Evolutionary conservation across 371 early-diverging fungal species (phyloP).

Genomic region (Blakeslea trispora): DNA sequence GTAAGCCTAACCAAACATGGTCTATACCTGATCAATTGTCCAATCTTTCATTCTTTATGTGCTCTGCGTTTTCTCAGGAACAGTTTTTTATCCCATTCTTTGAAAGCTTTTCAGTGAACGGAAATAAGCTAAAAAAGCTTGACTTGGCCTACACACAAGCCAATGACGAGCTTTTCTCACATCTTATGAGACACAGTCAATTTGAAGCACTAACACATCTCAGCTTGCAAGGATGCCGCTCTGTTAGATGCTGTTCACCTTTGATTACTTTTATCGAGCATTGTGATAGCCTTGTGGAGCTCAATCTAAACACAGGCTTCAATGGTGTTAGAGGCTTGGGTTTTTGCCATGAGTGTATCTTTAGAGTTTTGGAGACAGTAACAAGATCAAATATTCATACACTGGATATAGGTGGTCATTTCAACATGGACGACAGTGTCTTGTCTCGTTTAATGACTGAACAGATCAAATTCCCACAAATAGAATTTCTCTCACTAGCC

Average conservation of each 20-base stretch:
- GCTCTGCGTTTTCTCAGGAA: conserved; percentile 35
- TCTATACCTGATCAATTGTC: conserved; percentile 25
- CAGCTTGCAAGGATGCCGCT: conserved; percentile 36
- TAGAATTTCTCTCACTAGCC: conserved; percentile 12
- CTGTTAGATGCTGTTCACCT: conserved; percentile 32
- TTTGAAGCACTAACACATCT: conserved; percentile 28
- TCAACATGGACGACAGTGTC: conserved; percentile 22
- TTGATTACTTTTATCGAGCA: conserved; percentile 17
- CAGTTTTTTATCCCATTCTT: conserved; percentile 43
- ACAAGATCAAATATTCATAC: conserved; percentile 6
- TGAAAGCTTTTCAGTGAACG: conserved; percentile 14
- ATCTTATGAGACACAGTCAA: conserved; percentile 13
- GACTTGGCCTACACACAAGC: conserved; percentile 41
- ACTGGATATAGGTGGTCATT: conserved; percentile 39
- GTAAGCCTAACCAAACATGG: not conserved
- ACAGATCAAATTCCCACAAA: conserved; percentile 7
- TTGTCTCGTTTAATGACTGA: conserved; percentile 2
- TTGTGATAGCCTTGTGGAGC: conserved; percentile 15
- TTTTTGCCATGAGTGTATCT: conserved; percentile 32
- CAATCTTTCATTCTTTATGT: conserved; percentile 40
- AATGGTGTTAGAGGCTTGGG: conserved; percentile 27
- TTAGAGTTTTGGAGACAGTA: conserved; percentile 3
- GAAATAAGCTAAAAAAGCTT: conserved; percentile 21
- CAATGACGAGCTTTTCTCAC: conserved; percentile 25
- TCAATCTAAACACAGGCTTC: conserved; percentile 36